phyloP scores from a whole-genome alignment of 75 land plant genomes.

The Gnetum montanum region DNA sequence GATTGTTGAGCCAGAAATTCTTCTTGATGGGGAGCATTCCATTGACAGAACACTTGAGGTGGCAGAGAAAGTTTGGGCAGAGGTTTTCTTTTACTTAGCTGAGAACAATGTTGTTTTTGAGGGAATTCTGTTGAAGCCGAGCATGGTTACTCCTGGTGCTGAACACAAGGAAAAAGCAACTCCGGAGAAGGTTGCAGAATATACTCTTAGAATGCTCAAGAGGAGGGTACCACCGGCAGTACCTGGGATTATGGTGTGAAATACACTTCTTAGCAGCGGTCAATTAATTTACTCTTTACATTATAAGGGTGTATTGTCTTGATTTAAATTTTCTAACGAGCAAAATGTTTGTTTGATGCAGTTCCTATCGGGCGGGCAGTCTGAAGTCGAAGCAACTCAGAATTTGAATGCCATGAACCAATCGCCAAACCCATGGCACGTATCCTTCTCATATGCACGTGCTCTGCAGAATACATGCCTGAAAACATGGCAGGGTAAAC shows the following conservation, averaged over 20 bases:
- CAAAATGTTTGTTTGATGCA: conserved; percentile 18
- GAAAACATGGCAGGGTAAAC: conserved; percentile 79
- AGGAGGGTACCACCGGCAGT: conserved; percentile 82
- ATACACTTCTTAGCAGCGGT: too few relatives aligned
- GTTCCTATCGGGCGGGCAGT: conserved; percentile 94
- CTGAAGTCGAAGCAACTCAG: conserved; percentile 90
- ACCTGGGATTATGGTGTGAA: conserved; percentile 85
- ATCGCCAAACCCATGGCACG: conserved; percentile 87
- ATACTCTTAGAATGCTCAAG: conserved; percentile 59
- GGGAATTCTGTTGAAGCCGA: conserved; percentile 77
- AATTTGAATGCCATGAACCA: conserved; percentile 95
- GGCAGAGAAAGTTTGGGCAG: conserved; percentile 76
- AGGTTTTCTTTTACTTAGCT: conserved; percentile 72
- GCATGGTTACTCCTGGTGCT: conserved; percentile 91
- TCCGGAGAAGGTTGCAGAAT: conserved; percentile 59
- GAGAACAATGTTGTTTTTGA: conserved; percentile 74
- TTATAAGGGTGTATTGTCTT: too few relatives aligned
- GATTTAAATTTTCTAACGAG: background rate
- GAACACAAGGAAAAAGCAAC: conserved; percentile 60
- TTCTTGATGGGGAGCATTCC: conserved; percentile 70
- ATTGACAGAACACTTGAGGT: conserved; percentile 82
- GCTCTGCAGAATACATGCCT: conserved; percentile 76
- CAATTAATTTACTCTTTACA: too few relatives aligned
- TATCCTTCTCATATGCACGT: conserved; percentile 89
- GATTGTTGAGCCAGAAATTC: conserved; percentile 80